Evolutionary conservation across 345 rosid species (phyloP), one percentile per base, ranked within the genome.

Genomic region (Eucalyptus victrix): DNA sequence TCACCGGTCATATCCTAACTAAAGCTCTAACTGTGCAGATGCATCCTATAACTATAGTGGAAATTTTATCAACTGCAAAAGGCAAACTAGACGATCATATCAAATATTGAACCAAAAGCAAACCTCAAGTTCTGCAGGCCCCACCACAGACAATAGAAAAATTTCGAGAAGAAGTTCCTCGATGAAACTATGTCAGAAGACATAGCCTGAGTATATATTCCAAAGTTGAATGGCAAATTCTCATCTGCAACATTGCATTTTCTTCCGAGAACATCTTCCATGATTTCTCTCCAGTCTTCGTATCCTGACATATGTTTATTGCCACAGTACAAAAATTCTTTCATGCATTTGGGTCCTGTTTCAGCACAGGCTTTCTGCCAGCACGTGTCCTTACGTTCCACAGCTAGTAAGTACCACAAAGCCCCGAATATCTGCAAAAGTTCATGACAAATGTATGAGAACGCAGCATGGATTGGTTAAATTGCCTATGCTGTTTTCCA

Each of bases 71-170:
- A 23, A 49, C 44, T 60, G 34, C n/a, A 14, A 47, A 83, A 34
- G 69, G 26, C 42, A 9, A 40, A 72, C 83, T 11, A 72, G 45
- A 40, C 7, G 47, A 21, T 76, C 44, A 11, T 76, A 76, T 76
- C 6, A 11, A 34, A 7, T 37, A 80, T 58, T n/a, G 69, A 89
- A 72, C 53, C 44, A 14, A 76, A 83, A 26, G 30, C 65, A 90
- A 40, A 97, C 99, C 99, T 97, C 92, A 96, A 91, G 90, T 97
- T 97, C 91, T 97, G 98, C 76, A 97, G 92, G 49, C 99, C 99
- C 98, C 98, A 97, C 99, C 99, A 96, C 18, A 96, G 95, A 89
- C 98, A 97, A 92, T 94, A 96, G 86, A 93, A 94, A 91, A 96
- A 96, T 90, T 95, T 96, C 32, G 96, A 88, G 93, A 93, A 83